phyloP scores from a whole-genome alignment of 257 asterid species.

The Craterostigma plantagineum region DNA sequence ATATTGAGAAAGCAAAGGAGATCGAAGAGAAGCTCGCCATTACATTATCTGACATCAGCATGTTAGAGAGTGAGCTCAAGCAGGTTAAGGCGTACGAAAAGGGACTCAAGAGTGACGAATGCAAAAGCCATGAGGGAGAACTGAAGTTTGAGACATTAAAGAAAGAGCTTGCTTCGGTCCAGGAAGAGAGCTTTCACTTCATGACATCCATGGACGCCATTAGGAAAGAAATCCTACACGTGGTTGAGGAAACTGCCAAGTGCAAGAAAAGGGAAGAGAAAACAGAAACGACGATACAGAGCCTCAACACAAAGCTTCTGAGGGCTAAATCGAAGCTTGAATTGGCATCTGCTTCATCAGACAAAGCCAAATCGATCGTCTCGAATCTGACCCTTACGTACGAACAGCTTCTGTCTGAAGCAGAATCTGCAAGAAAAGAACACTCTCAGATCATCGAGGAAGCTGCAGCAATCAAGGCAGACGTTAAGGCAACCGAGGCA shows the following conservation, averaged over 20 bases:
- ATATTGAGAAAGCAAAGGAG: slow-evolving; percentile 22
- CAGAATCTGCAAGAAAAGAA: slow-evolving; percentile 35
- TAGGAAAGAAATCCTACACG: slow-evolving; percentile 44
- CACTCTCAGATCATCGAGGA: slow-evolving; percentile 24
- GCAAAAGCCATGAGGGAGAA: not conserved
- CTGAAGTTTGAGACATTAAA: slow-evolving; percentile 25
- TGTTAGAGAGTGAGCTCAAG: slow-evolving; percentile 35
- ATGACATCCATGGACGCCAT: slow-evolving; percentile 67
- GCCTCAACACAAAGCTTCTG: slow-evolving; percentile 46
- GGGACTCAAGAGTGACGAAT: slow-evolving; percentile 8
- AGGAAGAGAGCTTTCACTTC: slow-evolving; percentile 43
- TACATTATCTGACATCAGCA: slow-evolving; percentile 32
- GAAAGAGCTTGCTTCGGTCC: slow-evolving; percentile 26
- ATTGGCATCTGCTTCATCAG: slow-evolving; percentile 40
- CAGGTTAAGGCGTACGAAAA: slow-evolving; percentile 29
- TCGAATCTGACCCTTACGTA: slow-evolving; percentile 33
- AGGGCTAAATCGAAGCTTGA: slow-evolving; percentile 53
- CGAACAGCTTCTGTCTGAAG: slow-evolving; percentile 36
- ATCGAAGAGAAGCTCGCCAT: slow-evolving; percentile 27
- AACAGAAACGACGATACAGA: slow-evolving; percentile 34
- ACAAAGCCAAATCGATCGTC: slow-evolving; percentile 27
- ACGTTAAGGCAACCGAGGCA: slow-evolving; percentile 33
- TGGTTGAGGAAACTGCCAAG: slow-evolving; percentile 28
- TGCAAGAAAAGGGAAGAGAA: slow-evolving; percentile 35
- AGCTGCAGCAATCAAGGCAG: slow-evolving; percentile 22